These are phyloP conservation scores for Mortierella sp. DNA, from an alignment of 371 early-diverging fungal species.

Conservation along the genomic window DNA sequence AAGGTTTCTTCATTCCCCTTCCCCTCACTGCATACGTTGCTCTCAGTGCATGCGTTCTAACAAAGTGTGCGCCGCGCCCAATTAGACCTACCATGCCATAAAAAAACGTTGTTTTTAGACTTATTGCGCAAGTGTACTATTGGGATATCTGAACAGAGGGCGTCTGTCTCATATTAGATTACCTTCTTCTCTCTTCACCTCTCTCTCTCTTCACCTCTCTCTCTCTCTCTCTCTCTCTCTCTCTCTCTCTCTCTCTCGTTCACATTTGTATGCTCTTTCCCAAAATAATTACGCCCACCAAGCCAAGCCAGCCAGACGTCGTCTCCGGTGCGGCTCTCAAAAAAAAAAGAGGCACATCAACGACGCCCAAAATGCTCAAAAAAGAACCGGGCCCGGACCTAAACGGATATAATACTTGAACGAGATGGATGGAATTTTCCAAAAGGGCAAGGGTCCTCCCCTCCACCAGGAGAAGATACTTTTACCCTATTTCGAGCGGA, in stretches of 20 bases:
- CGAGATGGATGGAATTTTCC: conserved; percentile 10
- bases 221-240: neutral
- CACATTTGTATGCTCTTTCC: neutral
- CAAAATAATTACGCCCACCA: neutral
- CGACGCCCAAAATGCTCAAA: neutral
- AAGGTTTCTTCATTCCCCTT: too few relatives aligned
- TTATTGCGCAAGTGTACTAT: conserved; percentile 3
- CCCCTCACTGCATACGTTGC: too few relatives aligned
- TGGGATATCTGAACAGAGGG: neutral
- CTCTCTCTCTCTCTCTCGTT: neutral
- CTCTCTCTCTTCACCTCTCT: neutral
- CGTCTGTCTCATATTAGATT: too few relatives aligned
- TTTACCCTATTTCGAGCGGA: neutral
- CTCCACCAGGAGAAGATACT: too few relatives aligned
- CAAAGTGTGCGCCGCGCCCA: conserved; percentile 1
- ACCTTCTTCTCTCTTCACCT: neutral
- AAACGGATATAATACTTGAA: neutral
- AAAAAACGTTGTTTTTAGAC: neutral
- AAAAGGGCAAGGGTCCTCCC: conserved; percentile 5
- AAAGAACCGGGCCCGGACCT: neutral
- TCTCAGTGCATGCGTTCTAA: neutral
- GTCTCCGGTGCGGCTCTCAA: neutral
- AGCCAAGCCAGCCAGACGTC: neutral
- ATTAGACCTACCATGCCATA: neutral
- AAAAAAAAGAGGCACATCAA: too few relatives aligned